phyloP scores from a whole-genome alignment of 1,284 basidiomycete genomes.

The Sphaerobolus stellatus region DNA sequence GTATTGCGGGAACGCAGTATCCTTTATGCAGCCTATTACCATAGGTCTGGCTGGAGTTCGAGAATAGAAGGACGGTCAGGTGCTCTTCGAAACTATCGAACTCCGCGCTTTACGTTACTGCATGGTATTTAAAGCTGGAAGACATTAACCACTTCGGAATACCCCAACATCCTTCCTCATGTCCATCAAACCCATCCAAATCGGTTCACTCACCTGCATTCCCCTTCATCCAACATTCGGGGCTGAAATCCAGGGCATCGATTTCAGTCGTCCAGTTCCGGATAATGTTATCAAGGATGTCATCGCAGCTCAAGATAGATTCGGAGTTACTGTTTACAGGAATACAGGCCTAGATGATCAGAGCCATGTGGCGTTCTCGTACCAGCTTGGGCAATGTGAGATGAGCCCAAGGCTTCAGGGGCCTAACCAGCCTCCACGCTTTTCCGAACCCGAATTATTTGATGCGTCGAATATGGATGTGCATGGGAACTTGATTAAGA shows the following conservation, averaged over 20 bases:
- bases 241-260: constrained; percentile 22
- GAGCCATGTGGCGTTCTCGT: constrained; percentile 23
- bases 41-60: no score
- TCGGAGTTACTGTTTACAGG: constrained; percentile 27
- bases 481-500: constrained; percentile 18
- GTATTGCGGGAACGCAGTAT: no score
- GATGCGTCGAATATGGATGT: constrained; percentile 22
- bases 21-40: no score
- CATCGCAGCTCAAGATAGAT: constrained; percentile 19
- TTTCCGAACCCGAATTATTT: constrained; percentile 22
- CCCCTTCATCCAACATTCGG: constrained; percentile 22
- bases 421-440: constrained; percentile 17
- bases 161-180: neutral
- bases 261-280: constrained; percentile 19
- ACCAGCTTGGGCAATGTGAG: constrained; percentile 23
- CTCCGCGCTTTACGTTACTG: no score
- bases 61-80: no score
- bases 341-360: constrained; percentile 24
- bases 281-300: constrained; percentile 14
- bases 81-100: no score
- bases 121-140: no score
- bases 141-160: no score
- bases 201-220: constrained; percentile 20
- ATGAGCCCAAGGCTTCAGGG: constrained; percentile 20
- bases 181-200: constrained; percentile 11